Conservation (phyloP, 2,329 filamentous ascomycete species). For the Tolypocladium guangdongense region DNA sequence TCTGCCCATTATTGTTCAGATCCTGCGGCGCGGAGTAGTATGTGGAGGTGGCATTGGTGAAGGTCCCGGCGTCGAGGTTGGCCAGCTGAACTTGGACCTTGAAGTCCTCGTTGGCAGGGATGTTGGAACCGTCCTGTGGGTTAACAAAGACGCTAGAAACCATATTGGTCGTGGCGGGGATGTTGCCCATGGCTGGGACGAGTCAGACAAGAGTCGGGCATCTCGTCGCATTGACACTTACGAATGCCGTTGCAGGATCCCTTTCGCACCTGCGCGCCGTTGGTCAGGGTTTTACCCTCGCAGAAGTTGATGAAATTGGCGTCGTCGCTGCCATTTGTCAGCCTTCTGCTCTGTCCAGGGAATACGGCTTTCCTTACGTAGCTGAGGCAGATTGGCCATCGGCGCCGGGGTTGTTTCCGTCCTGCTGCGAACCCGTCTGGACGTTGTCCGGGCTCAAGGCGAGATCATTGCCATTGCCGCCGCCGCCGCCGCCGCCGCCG, state of each 20-base stretch:
- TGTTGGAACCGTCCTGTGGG: conserved; percentile 39
- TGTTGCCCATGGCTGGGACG: conserved; percentile 44
- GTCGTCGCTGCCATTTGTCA: conserved; percentile 32
- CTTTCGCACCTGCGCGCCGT: conserved; percentile 44
- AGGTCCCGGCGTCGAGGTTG: conserved; percentile 46
- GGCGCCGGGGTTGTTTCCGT: conserved; percentile 33
- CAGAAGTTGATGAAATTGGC: conserved; percentile 58
- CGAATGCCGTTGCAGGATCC: conserved; percentile 56
- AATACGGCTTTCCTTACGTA: conserved; percentile 32
- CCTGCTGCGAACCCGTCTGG: conserved; percentile 37
- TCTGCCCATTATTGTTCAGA: conserved; percentile 33
- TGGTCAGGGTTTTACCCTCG: conserved; percentile 41
- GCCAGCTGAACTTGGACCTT: conserved; percentile 38
- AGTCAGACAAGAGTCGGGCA: not conserved
- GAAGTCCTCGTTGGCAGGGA: conserved; percentile 38
- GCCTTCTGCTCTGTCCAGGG: not conserved
- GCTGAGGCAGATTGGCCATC: conserved; percentile 39
- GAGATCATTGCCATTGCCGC: conserved; percentile 18
- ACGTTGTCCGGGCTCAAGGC: conserved; percentile 29
- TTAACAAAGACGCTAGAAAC: conserved; percentile 43
- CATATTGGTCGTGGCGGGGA: conserved; percentile 44
- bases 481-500: conserved; percentile 13
- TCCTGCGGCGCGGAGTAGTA: conserved; percentile 52
- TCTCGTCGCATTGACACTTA: conserved; percentile 24
- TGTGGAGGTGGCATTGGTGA: conserved; percentile 48